Base-by-base conservation (phyloP, 2,329 filamentous ascomycete genomes). In the Calonectria pseudoreteaudii region DNA sequence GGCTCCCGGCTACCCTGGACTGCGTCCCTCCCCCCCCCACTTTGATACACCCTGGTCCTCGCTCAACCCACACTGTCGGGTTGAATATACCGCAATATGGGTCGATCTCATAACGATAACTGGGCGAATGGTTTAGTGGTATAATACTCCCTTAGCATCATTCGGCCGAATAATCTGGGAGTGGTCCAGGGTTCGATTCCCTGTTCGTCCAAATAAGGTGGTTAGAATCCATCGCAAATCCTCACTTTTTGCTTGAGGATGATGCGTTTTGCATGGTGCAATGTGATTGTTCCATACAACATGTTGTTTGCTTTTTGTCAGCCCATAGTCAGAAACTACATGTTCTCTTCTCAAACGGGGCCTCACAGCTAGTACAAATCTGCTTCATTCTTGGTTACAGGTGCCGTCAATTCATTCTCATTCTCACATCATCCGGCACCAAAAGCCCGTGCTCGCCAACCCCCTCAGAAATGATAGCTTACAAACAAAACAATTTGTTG, bases 121-220 rank as follows among this genome's bases (percentile, higher is more conserved):
- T 38, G 77, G 78, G 78, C 77, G 78, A 80, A 80, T 80, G 76
- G 77, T 78, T 80, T 80, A 78, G 78, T 79, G 77, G 74, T 77
- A 79, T 78, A 79, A 79, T 79, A 79, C 78, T 79, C 78, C 73
- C 75, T 79, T 79, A 78, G 77, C 77, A 79, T 73, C 44, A 31
- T 70, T 74, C 60, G 30, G 66, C 67, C 30, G 66, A 72, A 66
- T 66, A 18, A 66, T 66, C 66, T 74, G 72, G 69, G 72, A 74
- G 72, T 69, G 73, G 73, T 77, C 77, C 77, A 75, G 77, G 74
- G 77, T 76, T 78, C 76, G 75, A 79, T 78, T 78, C 76, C 75
- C 77, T 78, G 76, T 79, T 76, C 75, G 71, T 79, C 78, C 77
- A 79, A 50, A 0, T 9, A 7, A 30, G 76, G 64, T 78, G 74